Evolutionary conservation across 192 early-diverging fungal species (phyloP), one percentile per base, ranked within the genome.

Genomic region (Coemansia sp.): DNA sequence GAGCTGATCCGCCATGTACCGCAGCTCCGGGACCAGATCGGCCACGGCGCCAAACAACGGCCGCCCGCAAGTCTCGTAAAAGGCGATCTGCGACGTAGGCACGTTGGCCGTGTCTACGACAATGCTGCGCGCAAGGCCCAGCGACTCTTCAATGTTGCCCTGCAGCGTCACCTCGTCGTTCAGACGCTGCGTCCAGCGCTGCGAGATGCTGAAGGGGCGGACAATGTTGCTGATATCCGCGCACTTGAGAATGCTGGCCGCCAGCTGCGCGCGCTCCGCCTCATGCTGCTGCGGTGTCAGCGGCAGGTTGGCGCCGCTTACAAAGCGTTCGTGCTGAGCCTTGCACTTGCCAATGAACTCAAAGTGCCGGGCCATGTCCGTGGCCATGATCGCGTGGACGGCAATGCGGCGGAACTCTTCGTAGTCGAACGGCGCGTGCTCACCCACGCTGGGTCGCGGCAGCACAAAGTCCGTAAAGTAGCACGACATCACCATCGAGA

Each of bases 221-320:
- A 83, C 77, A 44, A 82, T 79, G 60, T 89, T 89, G 52, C 84
- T 85, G 46, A 89, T 86, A 42, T 89, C 87, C 3, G 85, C 84
- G 64, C 87, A 89, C 62, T 89, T 89, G 65, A 89, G 81, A 7
- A 89, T 68, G 10, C 79, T 81, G 22, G 83, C 80, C 8, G 83
- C 82, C 13, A 89, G 60, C 20, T 82, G 69, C 3, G 78, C 47
- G 25, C 84, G 67, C 64, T 87, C 85, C 32, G 59, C 63, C 63
- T 66, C 67, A 40, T 61, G 60, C 59, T 65, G 67, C 54, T 78
- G 72, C 27, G 75, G 54, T 0, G 70, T 75, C 27, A 61, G 53
- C 9, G 73, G 66, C 18, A 64, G 53, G 31, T 75, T 66, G 7
- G 57, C 58, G 6, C 74, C 67, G 9, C 60, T 42, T 47, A 64